phyloP scores from a whole-genome alignment of 495 filamentous ascomycete genomes.

The Chlorociboria aeruginascens region DNA sequence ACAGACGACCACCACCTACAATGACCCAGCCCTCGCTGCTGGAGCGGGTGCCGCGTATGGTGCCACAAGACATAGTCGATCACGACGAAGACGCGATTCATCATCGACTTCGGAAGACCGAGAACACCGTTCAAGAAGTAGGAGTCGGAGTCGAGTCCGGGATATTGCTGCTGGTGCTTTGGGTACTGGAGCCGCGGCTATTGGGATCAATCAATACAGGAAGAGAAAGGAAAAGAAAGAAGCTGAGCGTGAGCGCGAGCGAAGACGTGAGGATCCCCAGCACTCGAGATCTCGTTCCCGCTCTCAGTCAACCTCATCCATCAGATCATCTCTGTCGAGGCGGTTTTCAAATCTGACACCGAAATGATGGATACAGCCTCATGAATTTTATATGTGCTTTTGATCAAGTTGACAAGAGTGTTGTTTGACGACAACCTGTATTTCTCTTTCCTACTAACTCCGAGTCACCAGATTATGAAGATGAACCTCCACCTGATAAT shows the following conservation, averaged over 20 bases:
- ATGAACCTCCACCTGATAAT: slow-evolving; percentile 25
- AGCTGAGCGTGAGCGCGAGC: slow-evolving; percentile 27
- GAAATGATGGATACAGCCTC: slow-evolving; percentile 8
- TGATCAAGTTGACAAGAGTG: neutral
- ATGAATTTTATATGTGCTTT: neutral
- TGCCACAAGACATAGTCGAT: slow-evolving; percentile 30
- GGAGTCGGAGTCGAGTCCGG: slow-evolving; percentile 42
- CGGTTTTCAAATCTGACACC: slow-evolving; percentile 19
- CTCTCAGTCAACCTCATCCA: slow-evolving; percentile 17
- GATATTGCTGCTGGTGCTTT: slow-evolving; percentile 57
- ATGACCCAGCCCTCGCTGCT: slow-evolving; percentile 25
- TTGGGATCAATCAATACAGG: slow-evolving; percentile 64
- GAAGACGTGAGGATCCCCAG: slow-evolving; percentile 22
- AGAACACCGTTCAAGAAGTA: slow-evolving; percentile 34
- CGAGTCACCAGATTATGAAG: slow-evolving; percentile 15
- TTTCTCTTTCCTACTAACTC: slow-evolving; percentile 11
- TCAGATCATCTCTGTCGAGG: slow-evolving; percentile 10
- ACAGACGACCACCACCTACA: slow-evolving; percentile 19
- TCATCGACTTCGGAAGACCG: slow-evolving; percentile 17
- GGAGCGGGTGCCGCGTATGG: slow-evolving; percentile 29
- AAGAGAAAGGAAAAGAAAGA: slow-evolving; percentile 42
- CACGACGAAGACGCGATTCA: slow-evolving; percentile 19
- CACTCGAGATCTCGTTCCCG: slow-evolving; percentile 19
- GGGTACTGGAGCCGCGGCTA: slow-evolving; percentile 59
- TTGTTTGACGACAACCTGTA: slow-evolving; percentile 3